Evolutionary conservation across 768 basidiomycete species (phyloP), one percentile per base, ranked within the genome.

Genomic region (Podaxis mareebaensis): DNA sequence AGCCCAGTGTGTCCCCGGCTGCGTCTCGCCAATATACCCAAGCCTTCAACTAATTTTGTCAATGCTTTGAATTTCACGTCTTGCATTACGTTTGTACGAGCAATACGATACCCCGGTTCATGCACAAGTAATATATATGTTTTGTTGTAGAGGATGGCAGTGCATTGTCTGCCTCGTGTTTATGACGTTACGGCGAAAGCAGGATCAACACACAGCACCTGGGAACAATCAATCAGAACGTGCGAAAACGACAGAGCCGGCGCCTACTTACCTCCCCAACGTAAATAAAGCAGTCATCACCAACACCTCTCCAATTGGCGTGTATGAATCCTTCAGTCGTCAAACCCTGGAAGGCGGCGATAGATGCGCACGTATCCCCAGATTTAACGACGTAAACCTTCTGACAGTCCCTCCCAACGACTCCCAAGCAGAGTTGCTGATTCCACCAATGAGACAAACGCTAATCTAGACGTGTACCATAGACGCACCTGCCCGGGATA

Each of bases 261-360:
- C 22, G n/a, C 17, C 20, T 3, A 24, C 57, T 26, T 11, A 89
- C 89, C 81, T 90, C 87, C 54, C 77, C 81, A 59, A 80, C 71
- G 73, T 85, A 85, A 55, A 90, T 79, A 74, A 86, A 87, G 40
- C 71, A 72, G 73, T 86, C 87, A 4, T 44, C 67, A 8, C 65
- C 62, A 71, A 85, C 75, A 59, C 90, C 71, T 68, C 90, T 87
- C 4, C 85, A 88, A 76, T 91, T 92, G 78, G 90, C 90, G 40
- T 76, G 67, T 64, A 78, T 70, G 28, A 92, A 76, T 20, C 81
- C 81, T 44, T 67, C 77, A 64, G 77, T 63, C 53, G 79, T 69
- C 64, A 87, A 81, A 26, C 76, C 77, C 61, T 79, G 78, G 22
- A 61, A 69, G 0, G 64, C 53, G 2, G 81, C 72, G 59, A 91